These are phyloP conservation scores for Erodium maritimum DNA, from an alignment of 345 rosid genomes.

Conservation along the genomic window DNA sequence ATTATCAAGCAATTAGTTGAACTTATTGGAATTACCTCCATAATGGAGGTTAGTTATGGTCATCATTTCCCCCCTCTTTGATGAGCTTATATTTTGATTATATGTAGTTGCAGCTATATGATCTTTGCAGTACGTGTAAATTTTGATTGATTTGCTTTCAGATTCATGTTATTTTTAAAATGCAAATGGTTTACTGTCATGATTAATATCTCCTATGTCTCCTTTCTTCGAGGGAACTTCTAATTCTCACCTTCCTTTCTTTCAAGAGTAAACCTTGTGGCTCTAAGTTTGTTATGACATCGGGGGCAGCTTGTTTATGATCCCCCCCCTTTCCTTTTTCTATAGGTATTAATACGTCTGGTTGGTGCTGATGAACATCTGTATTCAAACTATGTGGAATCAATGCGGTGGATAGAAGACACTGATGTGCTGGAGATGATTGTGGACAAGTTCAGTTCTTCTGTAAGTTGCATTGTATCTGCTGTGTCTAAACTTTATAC, in stretches of 20 bases:
- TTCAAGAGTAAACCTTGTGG: not conserved
- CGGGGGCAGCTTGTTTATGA: conserved; percentile 1
- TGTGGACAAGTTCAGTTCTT: conserved; percentile 79
- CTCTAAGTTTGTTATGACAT: too few species aligned
- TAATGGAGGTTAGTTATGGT: conserved; percentile 73
- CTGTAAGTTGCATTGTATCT: conserved; percentile 41
- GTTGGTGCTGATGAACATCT: conserved; percentile 86
- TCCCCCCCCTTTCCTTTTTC: conserved; percentile 10
- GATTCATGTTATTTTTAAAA: not conserved
- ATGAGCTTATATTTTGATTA: conserved; percentile 1
- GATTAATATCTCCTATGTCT: not conserved
- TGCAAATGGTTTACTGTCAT: not conserved
- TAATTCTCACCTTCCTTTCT: not conserved
- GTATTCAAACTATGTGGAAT: conserved; percentile 53
- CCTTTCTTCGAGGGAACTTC: not conserved
- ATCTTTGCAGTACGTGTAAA: not conserved
- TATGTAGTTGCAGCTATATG: conserved; percentile 1
- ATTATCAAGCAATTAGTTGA: conserved; percentile 61
- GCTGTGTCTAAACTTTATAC: too few species aligned
- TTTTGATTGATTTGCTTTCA: not conserved
- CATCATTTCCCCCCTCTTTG: conserved; percentile 10
- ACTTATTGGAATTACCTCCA: conserved; percentile 82
- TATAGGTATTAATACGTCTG: conserved; percentile 73
- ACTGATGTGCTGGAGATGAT: conserved; percentile 84
- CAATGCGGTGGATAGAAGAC: conserved; percentile 83